Percentiles rank a stretch among this genome's conserved stretches.
Evolutionary conservation across 2,329 filamentous ascomycete species (phyloP).

Genomic region (Pyrenophora teres): DNA sequence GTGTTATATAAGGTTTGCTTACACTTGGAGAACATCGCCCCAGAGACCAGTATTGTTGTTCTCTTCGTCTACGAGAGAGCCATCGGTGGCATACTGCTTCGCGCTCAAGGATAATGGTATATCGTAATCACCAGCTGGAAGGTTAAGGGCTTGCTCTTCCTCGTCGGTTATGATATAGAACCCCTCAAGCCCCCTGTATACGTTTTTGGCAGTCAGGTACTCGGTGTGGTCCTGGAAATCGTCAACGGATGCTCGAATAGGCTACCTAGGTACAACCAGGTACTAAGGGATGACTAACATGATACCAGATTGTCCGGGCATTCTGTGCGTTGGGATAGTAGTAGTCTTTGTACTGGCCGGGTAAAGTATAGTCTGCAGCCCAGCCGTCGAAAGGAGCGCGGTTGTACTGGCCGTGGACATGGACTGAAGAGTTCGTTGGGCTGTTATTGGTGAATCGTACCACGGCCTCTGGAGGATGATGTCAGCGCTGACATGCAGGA

Average conservation of each 20-base stretch:
- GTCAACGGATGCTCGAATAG: slow-evolving; percentile 1
- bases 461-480: slow-evolving; percentile 51
- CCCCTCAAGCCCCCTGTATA: slow-evolving; percentile 62
- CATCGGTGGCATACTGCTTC: slow-evolving; percentile 59
- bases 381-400: slow-evolving; percentile 58
- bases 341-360: slow-evolving; percentile 64
- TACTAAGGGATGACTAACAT: slow-evolving; percentile 48
- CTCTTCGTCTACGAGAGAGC: slow-evolving; percentile 54
- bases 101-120: slow-evolving; percentile 57
- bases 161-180: slow-evolving; percentile 61
- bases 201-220: slow-evolving; percentile 57
- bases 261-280: slow-evolving; percentile 8
- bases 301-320: slow-evolving; percentile 63
- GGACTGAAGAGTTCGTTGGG: slow-evolving; percentile 52
- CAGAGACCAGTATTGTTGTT: slow-evolving; percentile 56
- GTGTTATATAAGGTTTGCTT: slow-evolving; percentile 1
- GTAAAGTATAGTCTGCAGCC: slow-evolving; percentile 58
- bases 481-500: background rate
- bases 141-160: slow-evolving; percentile 54
- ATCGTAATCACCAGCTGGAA: slow-evolving; percentile 60
- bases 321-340: slow-evolving; percentile 64
- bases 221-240: slow-evolving; percentile 46
- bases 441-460: slow-evolving; percentile 60
- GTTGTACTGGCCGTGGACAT: slow-evolving; percentile 60
- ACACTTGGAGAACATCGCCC: slow-evolving; percentile 62